Base-by-base conservation (phyloP, 768 basidiomycete species). In the Candolleomyces eurysporus region DNA sequence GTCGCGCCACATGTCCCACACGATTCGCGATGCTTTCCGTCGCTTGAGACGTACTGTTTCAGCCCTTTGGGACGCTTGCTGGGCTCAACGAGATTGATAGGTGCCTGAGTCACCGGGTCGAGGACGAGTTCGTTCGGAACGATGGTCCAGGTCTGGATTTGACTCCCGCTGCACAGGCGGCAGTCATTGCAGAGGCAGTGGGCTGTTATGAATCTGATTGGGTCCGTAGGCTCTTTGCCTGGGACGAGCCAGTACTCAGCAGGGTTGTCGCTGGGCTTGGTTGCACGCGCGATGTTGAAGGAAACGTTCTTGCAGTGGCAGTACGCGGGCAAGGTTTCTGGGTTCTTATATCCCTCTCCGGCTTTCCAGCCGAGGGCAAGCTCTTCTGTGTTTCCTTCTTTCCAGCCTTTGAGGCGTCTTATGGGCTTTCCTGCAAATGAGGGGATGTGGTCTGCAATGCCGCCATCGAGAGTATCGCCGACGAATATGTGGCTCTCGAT, bases 381-480 rank as follows among this genome's bases (percentile, higher is more conserved):
- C 16, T 57, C 56, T 19, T 46, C 22, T 2, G 43, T 17, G 14
- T 6, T 21, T 21, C 11, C 11, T n/a, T 60, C 50, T 11, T 45
- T 48, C 56, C 49, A 54, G 17, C 63, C 57, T 9, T 51, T 60
- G 59, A 67, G 71, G 40, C 73, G 57, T 13, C 61, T 60, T 22
- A 76, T 48, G 31, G 57, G 50, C 11, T 67, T 55, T 5, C 68
- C 69, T n/a, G 64, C 65, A 16, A 67, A 48, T 1, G 31, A 45
- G 31, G 56, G 62, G 10, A 71, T 54, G 30, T 72, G 71, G 42
- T 75, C 68, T 6, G 73, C 71, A 10, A 74, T 40, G 2, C 75
- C 75, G 0, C 75, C 75, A 60, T 76, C 73, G 22, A 73, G 43
- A 0, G 75, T 75, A 49, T 74, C 72, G 4, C 57, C 67, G 17